Percentiles rank a stretch among this genome's conserved stretches.
These are phyloP conservation scores for Rhizophagus clarus DNA, from an alignment of 192 early-diverging fungal genomes.

Conservation along the genomic window DNA sequence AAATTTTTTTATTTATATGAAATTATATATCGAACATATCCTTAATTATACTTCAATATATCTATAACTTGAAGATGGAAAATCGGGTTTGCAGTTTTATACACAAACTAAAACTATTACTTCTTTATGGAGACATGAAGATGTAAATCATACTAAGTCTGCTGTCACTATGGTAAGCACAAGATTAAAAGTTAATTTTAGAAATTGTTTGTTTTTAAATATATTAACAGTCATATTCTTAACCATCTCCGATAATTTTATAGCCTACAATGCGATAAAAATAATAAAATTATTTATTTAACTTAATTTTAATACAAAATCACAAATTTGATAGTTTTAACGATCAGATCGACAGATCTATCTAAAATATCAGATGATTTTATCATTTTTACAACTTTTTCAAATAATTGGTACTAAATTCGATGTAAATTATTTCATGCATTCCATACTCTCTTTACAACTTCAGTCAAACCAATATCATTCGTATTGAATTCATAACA, in stretches of 20 bases:
- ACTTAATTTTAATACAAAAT: not conserved
- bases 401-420: too few relatives aligned
- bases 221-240: slow-evolving; percentile 2
- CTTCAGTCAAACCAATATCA: slow-evolving; percentile 91
- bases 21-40: not conserved
- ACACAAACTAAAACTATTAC: slow-evolving; percentile 95
- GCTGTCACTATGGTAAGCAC: slow-evolving; percentile 89
- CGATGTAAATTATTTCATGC: slow-evolving; percentile 53
- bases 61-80: slow-evolving; percentile 46
- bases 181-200: slow-evolving; percentile 35
- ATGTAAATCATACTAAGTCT: slow-evolving; percentile 65
- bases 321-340: too few relatives aligned
- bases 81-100: slow-evolving; percentile 80
- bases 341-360: too few relatives aligned
- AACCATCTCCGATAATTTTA: slow-evolving; percentile 12
- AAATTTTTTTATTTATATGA: not conserved
- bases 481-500: slow-evolving; percentile 95
- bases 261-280: slow-evolving; percentile 30
- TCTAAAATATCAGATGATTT: too few relatives aligned
- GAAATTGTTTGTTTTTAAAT: slow-evolving; percentile 7
- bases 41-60: too few relatives aligned
- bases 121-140: slow-evolving; percentile 89
- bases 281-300: not conserved
- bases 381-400: too few relatives aligned
- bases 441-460: slow-evolving; percentile 82